Base-by-base conservation (phyloP, 306 rosid genomes). In the Vigna reflexopilosa region DNA sequence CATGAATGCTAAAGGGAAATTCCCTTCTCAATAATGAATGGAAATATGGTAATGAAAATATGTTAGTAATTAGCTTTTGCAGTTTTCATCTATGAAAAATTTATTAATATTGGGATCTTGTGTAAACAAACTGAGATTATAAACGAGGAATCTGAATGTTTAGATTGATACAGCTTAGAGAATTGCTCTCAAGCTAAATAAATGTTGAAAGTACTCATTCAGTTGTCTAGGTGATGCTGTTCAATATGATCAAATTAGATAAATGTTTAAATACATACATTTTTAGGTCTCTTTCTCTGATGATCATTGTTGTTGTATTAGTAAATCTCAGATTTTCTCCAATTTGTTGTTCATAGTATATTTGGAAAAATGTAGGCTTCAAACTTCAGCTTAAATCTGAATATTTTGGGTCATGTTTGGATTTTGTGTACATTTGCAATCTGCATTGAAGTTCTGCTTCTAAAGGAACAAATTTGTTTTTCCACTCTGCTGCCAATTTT, bases 401-500 rank as follows among this genome's bases (percentile, higher is more conserved):
- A 51, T 14, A 59, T 49, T 80, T 57, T 58, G 50, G 44, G 64
- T n/a, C 34, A 32, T 72, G 70, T 11, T 34, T 77, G 73, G 76
- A 50, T 84, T 70, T 81, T 44, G 38, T 16, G 36, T 24, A 45
- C 50, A 47, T 66, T 75, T 81, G n/a, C 58, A 54, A 38, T 47
- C 62, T 58, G 63, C 40, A 63, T 81, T 28, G 11, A 68, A 62
- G 24, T 77, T 67, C 17, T 67, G 61, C 76, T 67, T 73, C 69
- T 34, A 42, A 28, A 67, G 64, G 64, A 67, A 38, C 77, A 73
- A 40, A 26, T 59, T 54, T 52, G n/a, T 4, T 24, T 76, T 73
- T 61, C 50, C 38, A 26, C 32, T 72, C 32, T 38, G 49, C 22
- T 57, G 77, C 40, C 68, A 56, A 57, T 72, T 77, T 44, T 51